A percentile compares a stretch with the other conserved stretches of the same genome.
These are phyloP conservation scores for Leersia perrieri DNA, from an alignment of 176 grass and related monocot genomes.

Conservation along the genomic window DNA sequence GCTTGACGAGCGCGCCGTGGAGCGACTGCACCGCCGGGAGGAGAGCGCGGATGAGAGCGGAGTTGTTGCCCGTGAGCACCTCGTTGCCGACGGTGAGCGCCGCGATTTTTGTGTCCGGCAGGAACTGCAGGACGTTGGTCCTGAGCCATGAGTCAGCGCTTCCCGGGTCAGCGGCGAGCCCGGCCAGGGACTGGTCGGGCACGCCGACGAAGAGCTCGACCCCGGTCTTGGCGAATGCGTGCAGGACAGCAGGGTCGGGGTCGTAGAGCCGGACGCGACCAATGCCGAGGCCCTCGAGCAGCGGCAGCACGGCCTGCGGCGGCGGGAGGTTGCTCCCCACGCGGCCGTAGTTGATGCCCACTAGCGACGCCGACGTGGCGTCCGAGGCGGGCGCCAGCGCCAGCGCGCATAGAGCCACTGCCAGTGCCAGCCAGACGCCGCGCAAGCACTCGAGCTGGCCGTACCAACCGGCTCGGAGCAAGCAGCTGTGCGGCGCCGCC, in stretches of 20 bases:
- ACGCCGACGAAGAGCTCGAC: constrained; percentile 69
- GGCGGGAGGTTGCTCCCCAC: constrained; percentile 65
- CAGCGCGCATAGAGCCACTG: constrained; percentile 28
- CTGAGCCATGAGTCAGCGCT: constrained; percentile 50
- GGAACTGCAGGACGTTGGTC: constrained; percentile 38
- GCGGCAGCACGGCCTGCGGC: constrained; percentile 41
- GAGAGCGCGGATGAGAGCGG: constrained; percentile 25
- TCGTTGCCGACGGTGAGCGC: constrained; percentile 70
- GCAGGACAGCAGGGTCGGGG: constrained; percentile 54
- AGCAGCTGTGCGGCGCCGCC: neutral
- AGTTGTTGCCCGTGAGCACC: constrained; percentile 65
- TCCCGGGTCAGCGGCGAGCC: constrained; percentile 30
- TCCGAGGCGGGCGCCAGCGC: neutral
- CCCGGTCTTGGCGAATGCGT: constrained; percentile 59
- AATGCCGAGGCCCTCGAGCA: constrained; percentile 53
- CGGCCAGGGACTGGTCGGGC: constrained; percentile 48
- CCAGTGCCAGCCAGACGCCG: neutral
- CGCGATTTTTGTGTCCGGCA: constrained; percentile 63
- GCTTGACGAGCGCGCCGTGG: constrained; percentile 43
- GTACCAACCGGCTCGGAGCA: neutral
- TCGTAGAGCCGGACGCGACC: constrained; percentile 76
- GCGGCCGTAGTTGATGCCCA: constrained; percentile 89
- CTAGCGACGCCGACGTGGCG: constrained; percentile 45
- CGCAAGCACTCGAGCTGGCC: neutral
- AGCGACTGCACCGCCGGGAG: constrained; percentile 63